Evolutionary conservation across 345 rosid species (phyloP), one percentile per base, ranked within the genome.

Genomic region (Melastoma malabathricum): DNA sequence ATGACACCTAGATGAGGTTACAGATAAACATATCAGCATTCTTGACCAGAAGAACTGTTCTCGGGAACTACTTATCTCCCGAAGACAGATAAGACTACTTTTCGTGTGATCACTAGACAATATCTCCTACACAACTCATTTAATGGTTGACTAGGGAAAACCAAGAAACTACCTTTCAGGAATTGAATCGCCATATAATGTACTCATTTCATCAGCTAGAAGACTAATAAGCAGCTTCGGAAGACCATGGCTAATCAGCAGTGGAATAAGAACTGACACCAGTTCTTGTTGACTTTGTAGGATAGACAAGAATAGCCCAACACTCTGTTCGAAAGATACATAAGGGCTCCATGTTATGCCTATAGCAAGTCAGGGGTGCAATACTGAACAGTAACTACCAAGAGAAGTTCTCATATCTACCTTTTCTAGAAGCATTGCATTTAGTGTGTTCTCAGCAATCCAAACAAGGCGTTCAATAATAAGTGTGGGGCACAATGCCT

Each of bases 391-490:
- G 9, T 29, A 29, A 29, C 38, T 29, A 1, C 38, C 38, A 2
- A 29, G 9, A 29, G 9, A 29, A 29, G 38, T 1, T 29, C 38
- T 29, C 38, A 29, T 4, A 29, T 44, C 41, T 55, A 80, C 96
- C 98, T 82, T 86, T 68, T 86, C 92, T 47, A 68, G 56, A 54
- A 90, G 89, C 50, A 73, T 75, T 25, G 71, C 66, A 59, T 80
- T 80, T 59, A 90, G 72, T 44, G 96, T 71, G 69, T 90, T 86
- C 64, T 80, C 96, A 0, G 64, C 68, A 56, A 90, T 65, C 98
- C 96, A 90, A 48, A 81, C 54, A 54, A 90, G 58, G 59, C 85
- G 85, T 18, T 57, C 47, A 45, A 84, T 62, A 41, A 80, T 58
- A 65, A 76, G 77, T 59, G 80, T 84, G 43, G 85, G 63, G 50